These are phyloP conservation scores for Apiospora koreana DNA, from an alignment of 2,329 filamentous ascomycete genomes.

Conservation along the genomic window DNA sequence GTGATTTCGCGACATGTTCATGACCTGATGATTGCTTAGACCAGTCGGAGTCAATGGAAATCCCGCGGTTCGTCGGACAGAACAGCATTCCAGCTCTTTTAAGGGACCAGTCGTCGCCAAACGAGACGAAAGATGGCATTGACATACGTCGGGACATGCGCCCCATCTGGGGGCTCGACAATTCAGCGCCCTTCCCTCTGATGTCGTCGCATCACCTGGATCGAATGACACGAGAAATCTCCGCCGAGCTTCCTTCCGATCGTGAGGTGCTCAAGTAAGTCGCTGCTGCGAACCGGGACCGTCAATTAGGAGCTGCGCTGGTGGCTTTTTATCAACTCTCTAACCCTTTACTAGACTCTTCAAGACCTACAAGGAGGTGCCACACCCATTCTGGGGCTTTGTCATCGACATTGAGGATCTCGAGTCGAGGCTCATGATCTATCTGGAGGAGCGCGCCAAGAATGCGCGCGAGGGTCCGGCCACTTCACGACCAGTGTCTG, in stretches of 20 bases:
- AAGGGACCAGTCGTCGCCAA: slow-evolving; percentile 59
- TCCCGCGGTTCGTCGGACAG: slow-evolving; percentile 60
- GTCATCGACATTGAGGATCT: slow-evolving; percentile 67
- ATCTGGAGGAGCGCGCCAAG: slow-evolving; percentile 63
- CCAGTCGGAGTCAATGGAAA: slow-evolving; percentile 17
- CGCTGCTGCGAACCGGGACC: background rate
- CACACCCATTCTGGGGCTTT: slow-evolving; percentile 69
- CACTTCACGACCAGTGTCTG: slow-evolving; percentile 54
- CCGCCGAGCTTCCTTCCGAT: slow-evolving; percentile 62
- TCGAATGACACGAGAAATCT: slow-evolving; percentile 60
- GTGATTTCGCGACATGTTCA: background rate
- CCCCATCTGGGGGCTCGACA: slow-evolving; percentile 66
- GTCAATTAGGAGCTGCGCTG: background rate
- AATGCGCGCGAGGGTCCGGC: slow-evolving; percentile 49
- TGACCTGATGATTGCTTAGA: slow-evolving; percentile 7
- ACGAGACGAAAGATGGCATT: slow-evolving; percentile 51
- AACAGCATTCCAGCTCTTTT: slow-evolving; percentile 69
- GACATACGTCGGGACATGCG: slow-evolving; percentile 66
- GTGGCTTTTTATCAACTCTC: background rate
- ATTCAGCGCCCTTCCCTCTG: slow-evolving; percentile 65
- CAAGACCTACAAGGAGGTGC: slow-evolving; percentile 66
- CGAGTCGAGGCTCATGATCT: slow-evolving; percentile 64
- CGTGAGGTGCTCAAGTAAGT: slow-evolving; percentile 67
- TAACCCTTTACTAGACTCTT: slow-evolving; percentile 51
- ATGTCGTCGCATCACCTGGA: slow-evolving; percentile 66